Evolutionary conservation across 108 stramenopile genomes (phyloP).

Genomic region (Poteriospumella lacustris): DNA sequence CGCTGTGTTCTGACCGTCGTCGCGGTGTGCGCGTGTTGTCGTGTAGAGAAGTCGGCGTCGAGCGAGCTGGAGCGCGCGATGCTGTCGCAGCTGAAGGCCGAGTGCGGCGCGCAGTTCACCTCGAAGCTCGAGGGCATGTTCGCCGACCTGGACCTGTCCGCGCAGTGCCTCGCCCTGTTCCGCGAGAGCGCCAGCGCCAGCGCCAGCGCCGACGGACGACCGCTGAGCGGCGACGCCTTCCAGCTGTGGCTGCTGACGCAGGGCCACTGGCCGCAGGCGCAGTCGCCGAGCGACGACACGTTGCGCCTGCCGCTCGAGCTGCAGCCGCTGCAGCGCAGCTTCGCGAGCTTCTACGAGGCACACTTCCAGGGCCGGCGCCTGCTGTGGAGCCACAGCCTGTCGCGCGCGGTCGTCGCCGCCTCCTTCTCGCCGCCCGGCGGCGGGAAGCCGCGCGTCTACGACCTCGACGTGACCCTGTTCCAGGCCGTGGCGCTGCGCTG

Average conservation of each 20-base stretch:
- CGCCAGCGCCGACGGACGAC: not conserved
- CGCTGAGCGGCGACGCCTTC: not conserved
- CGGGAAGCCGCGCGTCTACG: constrained; percentile 53
- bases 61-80: not conserved
- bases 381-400: constrained; percentile 86
- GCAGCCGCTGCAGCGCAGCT: constrained; percentile 53
- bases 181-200: not conserved
- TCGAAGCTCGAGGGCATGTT: constrained; percentile 99
- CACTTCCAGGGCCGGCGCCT: constrained; percentile 90
- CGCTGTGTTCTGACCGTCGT: not conserved
- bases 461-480: constrained; percentile 76
- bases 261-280: constrained; percentile 83
- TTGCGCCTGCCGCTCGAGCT: constrained; percentile 57
- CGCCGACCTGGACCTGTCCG: constrained; percentile 86
- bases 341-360: constrained; percentile 70
- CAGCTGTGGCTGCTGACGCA: constrained; percentile 63
- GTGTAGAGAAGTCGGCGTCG: not conserved
- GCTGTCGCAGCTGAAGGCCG: constrained; percentile 33
- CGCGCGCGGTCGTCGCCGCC: constrained; percentile 70
- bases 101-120: constrained; percentile 95
- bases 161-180: constrained; percentile 44
- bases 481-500: constrained; percentile 84
- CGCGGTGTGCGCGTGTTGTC: not conserved
- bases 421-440: constrained; percentile 38
- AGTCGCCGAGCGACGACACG: constrained; percentile 37